A percentile compares a stretch with the other conserved stretches of the same genome.
These are phyloP conservation scores for Phascolomyces articulosus DNA, from an alignment of 371 early-diverging fungal species.

Conservation along the genomic window DNA sequence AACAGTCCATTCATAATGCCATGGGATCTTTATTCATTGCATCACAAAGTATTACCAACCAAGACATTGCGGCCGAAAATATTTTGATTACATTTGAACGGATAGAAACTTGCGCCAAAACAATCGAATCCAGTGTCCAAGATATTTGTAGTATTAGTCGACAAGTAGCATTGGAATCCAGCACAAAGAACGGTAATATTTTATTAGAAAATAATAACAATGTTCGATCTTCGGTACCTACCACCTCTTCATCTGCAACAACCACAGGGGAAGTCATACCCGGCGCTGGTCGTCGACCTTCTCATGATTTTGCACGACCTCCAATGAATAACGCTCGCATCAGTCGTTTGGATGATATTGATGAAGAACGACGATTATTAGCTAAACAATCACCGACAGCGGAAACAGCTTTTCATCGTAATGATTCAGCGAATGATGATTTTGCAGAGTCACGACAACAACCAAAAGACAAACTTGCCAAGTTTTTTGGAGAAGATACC, in stretches of 20 bases:
- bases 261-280: background rate
- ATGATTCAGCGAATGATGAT: background rate
- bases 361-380: conserved; percentile 12
- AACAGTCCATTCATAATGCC: conserved; percentile 67
- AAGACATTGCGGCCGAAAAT: conserved; percentile 24
- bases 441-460: conserved; percentile 6
- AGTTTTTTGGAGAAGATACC: conserved; percentile 74
- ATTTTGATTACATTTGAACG: conserved; percentile 21
- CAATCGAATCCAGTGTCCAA: conserved; percentile 20
- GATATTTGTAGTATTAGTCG: conserved; percentile 23
- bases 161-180: conserved; percentile 13
- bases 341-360: conserved; percentile 10
- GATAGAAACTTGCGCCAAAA: conserved; percentile 21
- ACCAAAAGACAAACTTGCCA: conserved; percentile 54
- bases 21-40: conserved; percentile 72
- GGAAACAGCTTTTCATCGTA: background rate
- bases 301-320: conserved; percentile 8
- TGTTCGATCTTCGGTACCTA: background rate
- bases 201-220: too few relatives aligned
- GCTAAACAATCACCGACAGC: background rate
- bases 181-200: too few relatives aligned
- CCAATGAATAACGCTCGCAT: background rate
- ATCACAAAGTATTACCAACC: conserved; percentile 63
- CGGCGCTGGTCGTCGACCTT: conserved; percentile 22
- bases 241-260: background rate